phyloP scores from a whole-genome alignment of 352 stramenopile genomes.

The Pythium graminicola region DNA sequence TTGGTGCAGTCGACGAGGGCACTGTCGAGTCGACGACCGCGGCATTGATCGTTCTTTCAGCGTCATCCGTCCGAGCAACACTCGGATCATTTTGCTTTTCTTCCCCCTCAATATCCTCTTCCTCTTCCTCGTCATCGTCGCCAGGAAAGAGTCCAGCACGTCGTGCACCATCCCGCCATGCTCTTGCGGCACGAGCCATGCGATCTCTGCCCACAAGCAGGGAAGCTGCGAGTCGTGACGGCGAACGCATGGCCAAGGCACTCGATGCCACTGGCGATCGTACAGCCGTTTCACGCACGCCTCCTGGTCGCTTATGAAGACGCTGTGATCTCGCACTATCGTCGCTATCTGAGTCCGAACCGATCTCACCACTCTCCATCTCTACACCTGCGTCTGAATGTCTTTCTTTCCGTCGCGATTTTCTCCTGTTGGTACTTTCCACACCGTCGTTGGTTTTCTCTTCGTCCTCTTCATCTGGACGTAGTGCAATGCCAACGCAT shows the following conservation, averaged over 20 bases:
- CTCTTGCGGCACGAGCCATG: slow-evolving; percentile 11
- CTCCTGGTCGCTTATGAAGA: not conserved
- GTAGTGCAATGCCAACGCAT: not conserved
- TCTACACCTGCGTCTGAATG: not conserved
- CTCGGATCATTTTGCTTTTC: not conserved
- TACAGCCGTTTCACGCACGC: not conserved
- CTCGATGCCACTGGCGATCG: not conserved
- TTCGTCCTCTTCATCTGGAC: slow-evolving; percentile 1
- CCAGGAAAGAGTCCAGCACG: slow-evolving; percentile 8
- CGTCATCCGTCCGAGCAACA: not conserved
- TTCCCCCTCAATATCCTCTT: not conserved
- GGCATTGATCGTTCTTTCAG: not conserved
- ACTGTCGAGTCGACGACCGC: too few species aligned
- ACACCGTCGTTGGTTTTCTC: not conserved
- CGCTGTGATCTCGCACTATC: not conserved
- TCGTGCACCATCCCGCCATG: slow-evolving; percentile 14
- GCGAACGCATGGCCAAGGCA: slow-evolving; percentile 2
- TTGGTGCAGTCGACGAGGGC: not conserved
- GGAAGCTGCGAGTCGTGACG: slow-evolving; percentile 1
- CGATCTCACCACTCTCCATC: not conserved
- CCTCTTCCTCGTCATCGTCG: slow-evolving; percentile 3
- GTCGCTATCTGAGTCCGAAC: not conserved
- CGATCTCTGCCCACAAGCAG: slow-evolving; percentile 12
- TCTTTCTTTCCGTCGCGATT: not conserved
- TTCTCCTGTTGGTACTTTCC: not conserved